A percentile compares a stretch with the other conserved stretches of the same genome.
Conservation (phyloP, 108 stramenopile species). For the Cyclotella kingstonii region DNA sequence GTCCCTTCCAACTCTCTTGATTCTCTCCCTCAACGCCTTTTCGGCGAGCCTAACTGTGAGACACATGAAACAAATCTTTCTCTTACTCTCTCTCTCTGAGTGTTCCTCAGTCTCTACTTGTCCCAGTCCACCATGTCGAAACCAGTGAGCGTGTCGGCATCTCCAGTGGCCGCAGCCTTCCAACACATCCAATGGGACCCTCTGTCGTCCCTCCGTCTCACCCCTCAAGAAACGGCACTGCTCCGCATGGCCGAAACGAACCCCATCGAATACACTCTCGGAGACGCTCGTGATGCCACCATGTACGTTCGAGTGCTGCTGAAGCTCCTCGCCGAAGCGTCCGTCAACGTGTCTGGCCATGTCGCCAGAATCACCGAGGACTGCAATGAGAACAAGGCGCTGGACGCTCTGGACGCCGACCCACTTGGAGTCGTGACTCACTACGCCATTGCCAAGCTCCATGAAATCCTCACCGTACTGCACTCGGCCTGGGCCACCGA, state of each 20-base stretch:
- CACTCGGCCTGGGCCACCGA: constrained; percentile 45
- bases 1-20: too few relatives aligned
- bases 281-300: constrained; percentile 85
- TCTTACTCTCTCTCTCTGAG: too few relatives aligned
- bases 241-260: constrained; percentile 90
- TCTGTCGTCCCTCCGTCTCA: constrained; percentile 71
- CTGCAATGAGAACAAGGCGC: constrained; percentile 57
- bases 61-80: too few relatives aligned
- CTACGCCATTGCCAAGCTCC: constrained; percentile 75
- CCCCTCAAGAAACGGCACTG: constrained; percentile 84
- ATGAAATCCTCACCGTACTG: constrained; percentile 68
- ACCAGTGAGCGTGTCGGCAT: constrained; percentile 32
- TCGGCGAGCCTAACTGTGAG: too few relatives aligned
- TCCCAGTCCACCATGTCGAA: constrained; percentile 19
- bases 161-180: constrained; percentile 72
- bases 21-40: too few relatives aligned
- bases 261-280: constrained; percentile 85
- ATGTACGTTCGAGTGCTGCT: constrained; percentile 88
- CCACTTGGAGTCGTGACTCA: constrained; percentile 83
- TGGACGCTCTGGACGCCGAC: constrained; percentile 71
- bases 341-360: constrained; percentile 59
- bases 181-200: constrained; percentile 73
- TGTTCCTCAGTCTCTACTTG: too few relatives aligned
- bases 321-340: constrained; percentile 80
- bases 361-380: constrained; percentile 41